A percentile compares a stretch with the other conserved stretches of the same genome.
These are phyloP conservation scores for Agrocybe praecox DNA, from an alignment of 768 basidiomycete genomes.

Conservation along the genomic window DNA sequence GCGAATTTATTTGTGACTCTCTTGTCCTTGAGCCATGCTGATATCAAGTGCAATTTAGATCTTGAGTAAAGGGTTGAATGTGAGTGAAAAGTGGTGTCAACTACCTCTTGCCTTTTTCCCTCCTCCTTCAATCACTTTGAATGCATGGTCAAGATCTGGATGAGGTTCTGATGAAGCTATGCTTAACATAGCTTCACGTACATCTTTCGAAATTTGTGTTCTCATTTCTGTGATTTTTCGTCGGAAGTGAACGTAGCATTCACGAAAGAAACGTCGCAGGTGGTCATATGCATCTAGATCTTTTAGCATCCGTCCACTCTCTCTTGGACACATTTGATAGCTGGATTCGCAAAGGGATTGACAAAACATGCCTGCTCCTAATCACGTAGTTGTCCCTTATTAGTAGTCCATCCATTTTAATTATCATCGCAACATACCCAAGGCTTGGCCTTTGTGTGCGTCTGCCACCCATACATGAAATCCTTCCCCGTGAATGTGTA, in stretches of 20 bases:
- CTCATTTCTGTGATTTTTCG: constrained; percentile 17
- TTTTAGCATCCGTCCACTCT: not conserved
- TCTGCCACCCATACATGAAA: constrained; percentile 23
- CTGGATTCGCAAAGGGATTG: not conserved
- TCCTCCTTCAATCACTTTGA: constrained; percentile 17
- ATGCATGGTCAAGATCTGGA: constrained; percentile 13
- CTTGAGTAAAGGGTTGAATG: no score
- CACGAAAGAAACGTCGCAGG: constrained; percentile 18
- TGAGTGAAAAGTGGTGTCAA: no score
- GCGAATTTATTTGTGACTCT: constrained; percentile 15
- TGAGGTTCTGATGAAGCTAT: constrained; percentile 20
- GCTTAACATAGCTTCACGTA: constrained; percentile 23
- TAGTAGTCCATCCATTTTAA: not conserved
- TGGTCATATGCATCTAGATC: constrained; percentile 27
- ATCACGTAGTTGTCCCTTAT: not conserved
- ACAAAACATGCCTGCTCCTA: not conserved
- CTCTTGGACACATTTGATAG: not conserved
- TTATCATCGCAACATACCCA: constrained; percentile 13
- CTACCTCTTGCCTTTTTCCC: constrained; percentile 23
- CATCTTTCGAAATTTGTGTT: constrained; percentile 1
- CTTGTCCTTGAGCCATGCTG: constrained; percentile 31
- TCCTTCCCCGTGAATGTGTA: constrained; percentile 13
- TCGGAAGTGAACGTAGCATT: constrained; percentile 24
- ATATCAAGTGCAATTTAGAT: not conserved
- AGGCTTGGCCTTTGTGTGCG: constrained; percentile 25